Evolutionary conservation across 2,329 filamentous ascomycete genomes (phyloP).

Genomic region (Diaporthe vaccinii): DNA sequence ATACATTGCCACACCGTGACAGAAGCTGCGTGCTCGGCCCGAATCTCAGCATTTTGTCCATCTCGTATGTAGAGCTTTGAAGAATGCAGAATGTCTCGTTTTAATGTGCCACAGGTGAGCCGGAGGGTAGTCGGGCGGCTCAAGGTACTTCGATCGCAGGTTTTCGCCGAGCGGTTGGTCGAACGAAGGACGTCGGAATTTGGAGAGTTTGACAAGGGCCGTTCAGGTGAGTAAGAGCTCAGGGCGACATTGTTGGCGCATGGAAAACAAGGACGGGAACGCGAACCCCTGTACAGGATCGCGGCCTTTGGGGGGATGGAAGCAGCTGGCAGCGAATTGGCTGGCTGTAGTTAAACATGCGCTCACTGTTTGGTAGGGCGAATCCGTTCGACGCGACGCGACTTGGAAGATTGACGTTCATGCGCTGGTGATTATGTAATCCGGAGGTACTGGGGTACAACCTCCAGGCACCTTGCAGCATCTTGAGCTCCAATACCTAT

Average conservation of each 20-base stretch:
- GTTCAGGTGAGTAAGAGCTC: background rate
- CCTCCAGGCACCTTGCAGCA: background rate
- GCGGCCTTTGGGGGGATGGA: background rate
- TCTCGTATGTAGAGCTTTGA: background rate
- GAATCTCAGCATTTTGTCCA: conserved; percentile 35
- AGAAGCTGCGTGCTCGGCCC: conserved; percentile 29
- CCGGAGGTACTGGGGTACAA: background rate
- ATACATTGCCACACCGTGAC: conserved; percentile 29
- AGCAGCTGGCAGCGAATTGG: conserved; percentile 6
- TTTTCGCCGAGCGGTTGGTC: background rate
- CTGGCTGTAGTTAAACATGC: conserved; percentile 19
- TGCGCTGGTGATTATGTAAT: conserved; percentile 9
- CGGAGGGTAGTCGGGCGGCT: background rate
- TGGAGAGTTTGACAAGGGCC: background rate
- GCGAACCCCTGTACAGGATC: conserved; percentile 23
- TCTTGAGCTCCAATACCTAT: too few relatives aligned
- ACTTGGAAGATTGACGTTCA: conserved; percentile 33
- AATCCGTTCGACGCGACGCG: conserved; percentile 24
- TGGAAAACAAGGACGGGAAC: conserved; percentile 19
- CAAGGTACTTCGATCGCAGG: background rate
- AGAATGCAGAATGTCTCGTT: background rate
- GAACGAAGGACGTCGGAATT: background rate
- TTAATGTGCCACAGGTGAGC: background rate
- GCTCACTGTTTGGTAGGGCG: conserved; percentile 4
- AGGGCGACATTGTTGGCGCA: conserved; percentile 13